Conservation (phyloP, 2,329 filamentous ascomycete species). For the Aspergillus brunneoviolaceus region DNA sequence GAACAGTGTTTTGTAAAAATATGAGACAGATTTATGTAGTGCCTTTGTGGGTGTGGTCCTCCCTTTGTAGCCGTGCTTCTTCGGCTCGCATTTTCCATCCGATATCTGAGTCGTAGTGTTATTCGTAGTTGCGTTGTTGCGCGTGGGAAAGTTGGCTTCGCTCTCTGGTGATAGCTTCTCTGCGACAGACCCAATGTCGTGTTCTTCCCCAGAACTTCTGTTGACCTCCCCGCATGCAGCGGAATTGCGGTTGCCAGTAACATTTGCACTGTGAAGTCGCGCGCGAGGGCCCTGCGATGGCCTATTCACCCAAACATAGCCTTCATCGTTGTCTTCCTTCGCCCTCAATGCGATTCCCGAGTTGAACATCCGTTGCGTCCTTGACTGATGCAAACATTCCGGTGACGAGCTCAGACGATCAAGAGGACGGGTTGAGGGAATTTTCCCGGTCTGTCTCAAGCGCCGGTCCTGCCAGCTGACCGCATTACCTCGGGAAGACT, state of each 20-base stretch:
- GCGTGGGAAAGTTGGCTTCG: not conserved
- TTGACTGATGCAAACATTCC: conserved; percentile 19
- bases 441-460: conserved; percentile 16
- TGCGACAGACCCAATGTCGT: not conserved
- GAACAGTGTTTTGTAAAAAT: conserved; percentile 26
- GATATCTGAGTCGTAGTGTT: not conserved
- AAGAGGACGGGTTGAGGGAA: conserved; percentile 20
- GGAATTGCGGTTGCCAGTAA: not conserved
- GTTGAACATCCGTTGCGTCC: conserved; percentile 29
- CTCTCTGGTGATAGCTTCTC: not conserved
- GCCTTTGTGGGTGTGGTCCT: conserved; percentile 20
- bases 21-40: conserved; percentile 21
- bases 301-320: conserved; percentile 8
- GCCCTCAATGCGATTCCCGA: conserved; percentile 25
- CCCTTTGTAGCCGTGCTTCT: conserved; percentile 9
- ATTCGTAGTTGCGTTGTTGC: not conserved
- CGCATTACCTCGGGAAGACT: conserved; percentile 18
- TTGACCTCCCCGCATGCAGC: not conserved
- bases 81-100: not conserved
- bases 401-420: conserved; percentile 20
- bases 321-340: conserved; percentile 22
- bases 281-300: conserved; percentile 2
- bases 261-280: conserved; percentile 2
- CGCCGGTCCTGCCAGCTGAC: conserved; percentile 20
- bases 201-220: not conserved